A percentile compares a stretch with the other conserved stretches of the same genome.
phyloP scores from a whole-genome alignment of 2,329 filamentous ascomycete species.

The Gnomoniopsis smithogilvyi region DNA sequence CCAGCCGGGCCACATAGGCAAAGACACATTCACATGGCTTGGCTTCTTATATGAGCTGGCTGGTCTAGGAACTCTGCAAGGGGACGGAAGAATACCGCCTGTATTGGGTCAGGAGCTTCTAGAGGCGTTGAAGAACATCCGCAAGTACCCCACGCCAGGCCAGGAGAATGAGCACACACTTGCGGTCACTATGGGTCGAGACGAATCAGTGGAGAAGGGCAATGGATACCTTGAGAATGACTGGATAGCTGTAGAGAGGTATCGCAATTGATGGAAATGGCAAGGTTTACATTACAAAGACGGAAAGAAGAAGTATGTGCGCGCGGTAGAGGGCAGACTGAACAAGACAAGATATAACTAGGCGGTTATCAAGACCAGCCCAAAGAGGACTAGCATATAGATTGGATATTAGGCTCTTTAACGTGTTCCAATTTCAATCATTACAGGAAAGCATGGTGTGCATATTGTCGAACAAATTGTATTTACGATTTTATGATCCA shows the following conservation, averaged over 20 bases:
- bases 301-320: too few species aligned
- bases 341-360: too few species aligned
- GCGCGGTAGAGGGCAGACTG: too few species aligned
- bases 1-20: slow-evolving; percentile 36
- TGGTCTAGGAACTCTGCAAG: slow-evolving; percentile 44
- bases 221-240: neutral
- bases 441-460: too few species aligned
- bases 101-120: slow-evolving; percentile 38
- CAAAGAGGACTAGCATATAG: neutral
- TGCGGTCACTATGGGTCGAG: neutral
- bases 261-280: too few species aligned
- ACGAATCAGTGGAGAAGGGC: neutral
- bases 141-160: slow-evolving; percentile 37
- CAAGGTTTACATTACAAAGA: too few species aligned
- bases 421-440: too few species aligned
- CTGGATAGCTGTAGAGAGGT: too few species aligned
- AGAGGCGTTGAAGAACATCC: slow-evolving; percentile 46
- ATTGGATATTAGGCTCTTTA: too few species aligned
- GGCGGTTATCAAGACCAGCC: neutral
- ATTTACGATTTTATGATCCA: neutral
- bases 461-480: neutral
- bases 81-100: slow-evolving; percentile 45
- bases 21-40: slow-evolving; percentile 46
- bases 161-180: neutral
- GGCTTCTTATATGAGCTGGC: slow-evolving; percentile 43